Percentiles rank a stretch among this genome's conserved stretches.
Conservation (phyloP, 257 asterid genomes). For the Solanum pennellii region DNA sequence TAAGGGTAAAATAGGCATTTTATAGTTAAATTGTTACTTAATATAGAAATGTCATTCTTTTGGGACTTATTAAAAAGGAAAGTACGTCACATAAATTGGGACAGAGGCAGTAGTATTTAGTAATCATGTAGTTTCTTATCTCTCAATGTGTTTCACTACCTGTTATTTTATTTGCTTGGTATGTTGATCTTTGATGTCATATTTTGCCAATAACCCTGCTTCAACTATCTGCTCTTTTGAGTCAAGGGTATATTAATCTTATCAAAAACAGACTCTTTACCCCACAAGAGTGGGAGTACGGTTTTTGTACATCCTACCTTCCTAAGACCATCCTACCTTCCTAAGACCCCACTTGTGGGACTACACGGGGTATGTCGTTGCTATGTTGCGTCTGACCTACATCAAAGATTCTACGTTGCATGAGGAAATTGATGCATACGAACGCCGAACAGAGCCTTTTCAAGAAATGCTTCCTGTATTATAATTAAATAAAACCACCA, state of each 20-base stretch:
- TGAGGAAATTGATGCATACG: background rate
- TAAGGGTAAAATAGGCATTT: too few relatives aligned
- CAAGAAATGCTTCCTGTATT: background rate
- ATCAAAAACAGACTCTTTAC: background rate
- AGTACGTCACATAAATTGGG: too few relatives aligned
- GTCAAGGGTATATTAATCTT: background rate
- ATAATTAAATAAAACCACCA: background rate
- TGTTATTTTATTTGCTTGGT: background rate
- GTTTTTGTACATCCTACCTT: background rate
- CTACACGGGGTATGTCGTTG: background rate
- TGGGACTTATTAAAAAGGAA: too few relatives aligned
- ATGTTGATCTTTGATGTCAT: background rate
- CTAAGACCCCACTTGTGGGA: background rate
- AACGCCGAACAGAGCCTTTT: constrained; percentile 25
- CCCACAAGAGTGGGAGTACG: background rate
- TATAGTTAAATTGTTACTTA: too few relatives aligned
- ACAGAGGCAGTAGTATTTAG: background rate
- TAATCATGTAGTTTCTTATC: background rate
- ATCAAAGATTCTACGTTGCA: background rate
- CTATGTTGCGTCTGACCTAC: background rate
- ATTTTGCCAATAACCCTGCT: background rate
- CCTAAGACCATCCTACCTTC: background rate
- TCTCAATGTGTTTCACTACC: background rate
- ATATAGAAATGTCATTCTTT: too few relatives aligned
- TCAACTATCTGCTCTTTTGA: background rate